Percentiles rank a stretch among this genome's conserved stretches.
Evolutionary conservation across 441 rosid species (phyloP).

Genomic region (Arabidopsis lyrata): DNA sequence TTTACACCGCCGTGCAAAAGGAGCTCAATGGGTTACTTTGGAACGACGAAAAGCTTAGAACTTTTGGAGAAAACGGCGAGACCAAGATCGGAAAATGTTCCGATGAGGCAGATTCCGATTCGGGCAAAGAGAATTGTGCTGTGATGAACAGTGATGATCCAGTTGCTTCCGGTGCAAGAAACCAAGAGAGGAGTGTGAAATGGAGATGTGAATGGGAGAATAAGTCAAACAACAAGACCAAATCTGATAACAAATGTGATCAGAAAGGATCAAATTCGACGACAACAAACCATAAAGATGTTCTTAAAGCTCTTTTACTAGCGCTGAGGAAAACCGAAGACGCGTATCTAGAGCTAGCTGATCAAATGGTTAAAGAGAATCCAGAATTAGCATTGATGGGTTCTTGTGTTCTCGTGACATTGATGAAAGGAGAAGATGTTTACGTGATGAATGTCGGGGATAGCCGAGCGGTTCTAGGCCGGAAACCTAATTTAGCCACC

Average conservation of each 20-base stretch:
- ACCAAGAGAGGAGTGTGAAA: conserved; percentile 30
- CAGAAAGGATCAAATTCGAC: conserved; percentile 23
- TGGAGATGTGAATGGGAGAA: conserved; percentile 45
- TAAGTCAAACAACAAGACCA: conserved; percentile 6
- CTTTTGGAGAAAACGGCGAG: neutral
- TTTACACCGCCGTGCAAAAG: conserved; percentile 57
- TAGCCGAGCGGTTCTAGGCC: conserved; percentile 65
- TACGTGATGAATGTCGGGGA: conserved; percentile 78
- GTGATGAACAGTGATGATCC: conserved; percentile 20
- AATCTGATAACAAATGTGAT: neutral
- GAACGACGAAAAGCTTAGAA: conserved; percentile 36
- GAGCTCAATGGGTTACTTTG: conserved; percentile 58
- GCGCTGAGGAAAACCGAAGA: conserved; percentile 71
- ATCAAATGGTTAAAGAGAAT: conserved; percentile 51
- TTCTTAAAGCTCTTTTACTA: conserved; percentile 55
- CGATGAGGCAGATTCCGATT: conserved; percentile 30
- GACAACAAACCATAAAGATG: conserved; percentile 47
- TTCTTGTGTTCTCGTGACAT: conserved; percentile 70
- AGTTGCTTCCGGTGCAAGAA: conserved; percentile 44
- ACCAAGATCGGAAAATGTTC: neutral
- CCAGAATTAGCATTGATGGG: conserved; percentile 80
- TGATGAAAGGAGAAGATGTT: conserved; percentile 73
- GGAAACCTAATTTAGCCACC: conserved; percentile 36
- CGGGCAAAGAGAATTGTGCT: conserved; percentile 38
- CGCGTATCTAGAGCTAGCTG: conserved; percentile 44